phyloP scores from a whole-genome alignment of 768 basidiomycete genomes.

The Mycena filopes region DNA sequence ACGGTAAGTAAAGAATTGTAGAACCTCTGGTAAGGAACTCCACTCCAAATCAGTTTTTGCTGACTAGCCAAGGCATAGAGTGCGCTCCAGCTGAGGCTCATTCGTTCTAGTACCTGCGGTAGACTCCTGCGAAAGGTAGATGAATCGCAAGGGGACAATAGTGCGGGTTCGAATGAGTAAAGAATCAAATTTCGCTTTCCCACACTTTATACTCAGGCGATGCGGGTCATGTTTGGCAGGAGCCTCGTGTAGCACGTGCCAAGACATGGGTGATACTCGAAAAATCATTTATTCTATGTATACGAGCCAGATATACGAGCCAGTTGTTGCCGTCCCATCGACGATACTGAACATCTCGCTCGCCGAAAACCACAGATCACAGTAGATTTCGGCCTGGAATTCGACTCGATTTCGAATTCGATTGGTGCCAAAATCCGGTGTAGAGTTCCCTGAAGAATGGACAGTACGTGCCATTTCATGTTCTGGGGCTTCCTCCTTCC shows the following conservation, averaged over 20 bases:
- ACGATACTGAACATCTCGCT: no score
- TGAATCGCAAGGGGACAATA: constrained; percentile 50
- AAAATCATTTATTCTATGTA: no score
- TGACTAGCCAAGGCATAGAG: constrained; percentile 36
- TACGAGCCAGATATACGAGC: no score
- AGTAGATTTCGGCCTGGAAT: no score
- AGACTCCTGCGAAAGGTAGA: constrained; percentile 48
- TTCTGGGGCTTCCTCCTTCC: background rate
- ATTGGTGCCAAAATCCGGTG: constrained; percentile 1
- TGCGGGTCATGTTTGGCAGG: background rate
- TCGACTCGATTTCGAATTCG: no score
- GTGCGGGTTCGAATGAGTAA: constrained; percentile 47
- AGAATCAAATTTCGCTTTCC: constrained; percentile 5
- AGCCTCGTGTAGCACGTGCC: background rate
- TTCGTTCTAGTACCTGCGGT: constrained; percentile 43
- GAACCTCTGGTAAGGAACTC: constrained; percentile 51
- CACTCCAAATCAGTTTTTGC: constrained; percentile 39
- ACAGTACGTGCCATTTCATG: background rate
- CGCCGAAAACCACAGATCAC: no score
- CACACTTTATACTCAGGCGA: background rate
- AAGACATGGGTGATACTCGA: no score
- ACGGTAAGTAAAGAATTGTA: constrained; percentile 33
- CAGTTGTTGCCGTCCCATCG: no score
- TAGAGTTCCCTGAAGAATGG: constrained; percentile 13
- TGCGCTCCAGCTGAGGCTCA: constrained; percentile 48